These are phyloP conservation scores for Trametopsis cervina DNA, from an alignment of 768 basidiomycete species.

Conservation along the genomic window DNA sequence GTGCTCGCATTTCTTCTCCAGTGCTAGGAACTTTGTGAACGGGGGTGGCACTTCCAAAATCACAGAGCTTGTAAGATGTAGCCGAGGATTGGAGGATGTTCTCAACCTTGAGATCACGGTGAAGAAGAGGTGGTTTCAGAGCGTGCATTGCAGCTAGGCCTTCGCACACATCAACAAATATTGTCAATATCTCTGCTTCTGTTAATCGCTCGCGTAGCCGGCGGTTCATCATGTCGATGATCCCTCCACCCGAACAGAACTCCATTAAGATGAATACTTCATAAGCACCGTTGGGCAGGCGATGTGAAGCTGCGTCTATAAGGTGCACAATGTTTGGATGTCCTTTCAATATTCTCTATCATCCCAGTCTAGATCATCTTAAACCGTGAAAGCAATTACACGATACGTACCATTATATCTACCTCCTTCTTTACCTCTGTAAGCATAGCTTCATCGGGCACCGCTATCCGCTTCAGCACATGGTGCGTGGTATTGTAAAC, in stretches of 20 bases:
- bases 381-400: slow-evolving; percentile 5
- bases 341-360: slow-evolving; percentile 80
- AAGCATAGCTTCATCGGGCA: slow-evolving; percentile 83
- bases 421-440: slow-evolving; percentile 96
- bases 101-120: slow-evolving; percentile 98
- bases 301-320: slow-evolving; percentile 91
- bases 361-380: slow-evolving; percentile 19
- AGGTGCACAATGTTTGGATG: slow-evolving; percentile 95
- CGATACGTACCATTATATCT: slow-evolving; percentile 86
- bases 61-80: slow-evolving; percentile 90
- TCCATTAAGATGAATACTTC: slow-evolving; percentile 99
- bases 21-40: slow-evolving; percentile 71
- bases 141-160: slow-evolving; percentile 97
- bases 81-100: slow-evolving; percentile 89
- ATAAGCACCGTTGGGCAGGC: slow-evolving; percentile 73
- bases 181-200: slow-evolving; percentile 94
- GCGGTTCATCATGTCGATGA: slow-evolving; percentile 99
- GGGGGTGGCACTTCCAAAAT: slow-evolving; percentile 90
- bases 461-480: slow-evolving; percentile 95
- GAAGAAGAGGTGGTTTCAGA: slow-evolving; percentile 81
- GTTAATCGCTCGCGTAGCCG: slow-evolving; percentile 90
- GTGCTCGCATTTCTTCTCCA: slow-evolving; percentile 75
- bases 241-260: slow-evolving; percentile 95
- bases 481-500: slow-evolving; percentile 91
- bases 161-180: slow-evolving; percentile 97